A percentile compares a stretch with the other conserved stretches of the same genome.
Conservation (phyloP, 1,284 basidiomycete species). For the Malassezia restricta region DNA sequence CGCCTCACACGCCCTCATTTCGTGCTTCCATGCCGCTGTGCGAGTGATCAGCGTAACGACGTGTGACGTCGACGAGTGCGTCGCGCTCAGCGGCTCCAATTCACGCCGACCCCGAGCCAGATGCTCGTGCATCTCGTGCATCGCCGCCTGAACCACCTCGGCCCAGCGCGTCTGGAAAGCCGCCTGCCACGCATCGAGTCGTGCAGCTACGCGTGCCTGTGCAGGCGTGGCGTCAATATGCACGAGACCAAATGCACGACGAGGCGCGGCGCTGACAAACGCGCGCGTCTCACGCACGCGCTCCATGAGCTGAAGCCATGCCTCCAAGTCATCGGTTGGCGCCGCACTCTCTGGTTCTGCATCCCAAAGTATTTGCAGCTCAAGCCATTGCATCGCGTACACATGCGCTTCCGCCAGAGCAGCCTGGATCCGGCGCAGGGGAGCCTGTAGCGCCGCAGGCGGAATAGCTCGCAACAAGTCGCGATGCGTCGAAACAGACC, state of each 20-base stretch:
- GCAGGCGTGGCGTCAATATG: constrained; percentile 96
- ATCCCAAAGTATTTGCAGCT: constrained; percentile 98
- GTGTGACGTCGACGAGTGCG: constrained; percentile 62
- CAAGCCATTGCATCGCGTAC: constrained; percentile 93
- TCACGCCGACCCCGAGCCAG: constrained; percentile 87
- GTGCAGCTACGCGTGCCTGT: constrained; percentile 89
- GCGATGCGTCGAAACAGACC: not conserved
- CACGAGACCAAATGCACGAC: constrained; percentile 76
- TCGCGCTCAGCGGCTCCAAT: constrained; percentile 75
- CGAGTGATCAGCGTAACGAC: constrained; percentile 98
- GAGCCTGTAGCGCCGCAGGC: constrained; percentile 61
- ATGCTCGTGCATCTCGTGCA: constrained; percentile 89
- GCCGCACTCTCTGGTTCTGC: constrained; percentile 90
- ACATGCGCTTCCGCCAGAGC: constrained; percentile 75
- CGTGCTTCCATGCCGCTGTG: constrained; percentile 94
- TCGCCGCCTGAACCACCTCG: constrained; percentile 78
- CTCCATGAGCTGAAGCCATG: constrained; percentile 84
- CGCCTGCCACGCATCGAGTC: constrained; percentile 94
- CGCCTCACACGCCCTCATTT: constrained; percentile 90
- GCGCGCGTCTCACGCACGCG: constrained; percentile 92
- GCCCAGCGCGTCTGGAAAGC: constrained; percentile 79
- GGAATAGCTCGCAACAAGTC: constrained; percentile 57
- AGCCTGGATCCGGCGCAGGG: constrained; percentile 72
- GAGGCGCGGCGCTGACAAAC: constrained; percentile 91
- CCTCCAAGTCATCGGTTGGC: constrained; percentile 72